Conservation (phyloP, 1,284 basidiomycete genomes). For the Athelia sp. region DNA sequence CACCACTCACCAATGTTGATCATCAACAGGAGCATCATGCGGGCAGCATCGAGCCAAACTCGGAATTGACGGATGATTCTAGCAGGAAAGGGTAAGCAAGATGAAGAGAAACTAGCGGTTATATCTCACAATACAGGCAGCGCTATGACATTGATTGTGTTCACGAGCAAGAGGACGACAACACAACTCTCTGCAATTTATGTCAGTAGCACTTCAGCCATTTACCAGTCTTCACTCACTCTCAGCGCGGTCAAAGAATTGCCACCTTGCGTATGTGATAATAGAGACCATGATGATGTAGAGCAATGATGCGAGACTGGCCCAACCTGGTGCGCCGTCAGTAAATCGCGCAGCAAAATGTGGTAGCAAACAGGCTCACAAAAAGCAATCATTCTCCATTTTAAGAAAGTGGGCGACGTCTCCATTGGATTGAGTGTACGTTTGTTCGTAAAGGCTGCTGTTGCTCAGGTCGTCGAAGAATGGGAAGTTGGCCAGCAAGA, state of each 20-base stretch:
- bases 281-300: not conserved
- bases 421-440: no score
- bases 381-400: not conserved
- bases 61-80: slow-evolving; percentile 51
- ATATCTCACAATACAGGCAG: slow-evolving; percentile 50
- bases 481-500: no score
- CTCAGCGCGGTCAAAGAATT: not conserved
- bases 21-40: slow-evolving; percentile 42
- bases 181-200: slow-evolving; percentile 24
- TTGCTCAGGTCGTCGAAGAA: no score
- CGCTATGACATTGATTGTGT: slow-evolving; percentile 43
- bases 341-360: not conserved
- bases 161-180: slow-evolving; percentile 38
- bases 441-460: no score
- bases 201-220: slow-evolving; percentile 12
- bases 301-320: not conserved
- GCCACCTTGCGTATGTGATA: not conserved
- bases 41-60: slow-evolving; percentile 52
- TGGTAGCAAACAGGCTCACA: not conserved
- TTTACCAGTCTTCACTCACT: slow-evolving; percentile 13
- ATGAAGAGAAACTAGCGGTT: not conserved
- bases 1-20: slow-evolving; percentile 42
- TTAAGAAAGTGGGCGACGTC: not conserved
- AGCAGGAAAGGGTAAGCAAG: not conserved
- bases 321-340: not conserved